Base-by-base conservation (phyloP, 192 early-diverging fungal species). In the Coemansia sp. region DNA sequence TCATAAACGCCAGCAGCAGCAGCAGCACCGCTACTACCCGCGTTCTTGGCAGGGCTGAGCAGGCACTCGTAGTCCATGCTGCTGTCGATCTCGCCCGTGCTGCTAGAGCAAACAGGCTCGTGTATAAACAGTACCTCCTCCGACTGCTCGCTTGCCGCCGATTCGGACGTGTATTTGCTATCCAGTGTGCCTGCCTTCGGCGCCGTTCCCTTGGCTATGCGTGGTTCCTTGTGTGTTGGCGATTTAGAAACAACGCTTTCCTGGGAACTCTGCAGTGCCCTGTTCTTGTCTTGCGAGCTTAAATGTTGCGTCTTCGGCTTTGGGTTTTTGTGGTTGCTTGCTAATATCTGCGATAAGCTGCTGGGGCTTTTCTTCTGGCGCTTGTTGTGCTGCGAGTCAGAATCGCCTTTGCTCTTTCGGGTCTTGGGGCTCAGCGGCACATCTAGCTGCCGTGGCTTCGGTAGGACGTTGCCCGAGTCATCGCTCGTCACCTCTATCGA, bases 401-500 rank as follows among this genome's bases (percentile, higher is more conserved):
- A 35, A 33, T 62, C 33, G 9, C 23, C 20, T 13, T 43, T 34
- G 32, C 3, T 54, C 29, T 57, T 36, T 57, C 25, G 23, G 9
- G 50, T 1, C 20, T 53, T 53, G 22, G 50, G 50, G 7, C 50
- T 53, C 25, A 25, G 25, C 7, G 14, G 5, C 17, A 49, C 6
- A 49, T n/a, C 48, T 49, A 22, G 48, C 48, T 49, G 50, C 22
- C 0, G 50, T 11, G 50, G 13, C 10, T 57, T 57, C 9, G 29
- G 34, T 36, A 20, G 9, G 9, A 36, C 55, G 15, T 7, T 34
- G 29, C n/a, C 4, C 35, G 55, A 57, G 2, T 73, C 76, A n/a
- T 79, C 71, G 57, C 76, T 73, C 3, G 58, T 45, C 19, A 73
- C 20, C 23, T 73, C 76, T 15, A 73, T 63, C 4, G 76, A 73